Conservation (phyloP, 2,329 filamentous ascomycete genomes). For the Aspergillus sp. region DNA sequence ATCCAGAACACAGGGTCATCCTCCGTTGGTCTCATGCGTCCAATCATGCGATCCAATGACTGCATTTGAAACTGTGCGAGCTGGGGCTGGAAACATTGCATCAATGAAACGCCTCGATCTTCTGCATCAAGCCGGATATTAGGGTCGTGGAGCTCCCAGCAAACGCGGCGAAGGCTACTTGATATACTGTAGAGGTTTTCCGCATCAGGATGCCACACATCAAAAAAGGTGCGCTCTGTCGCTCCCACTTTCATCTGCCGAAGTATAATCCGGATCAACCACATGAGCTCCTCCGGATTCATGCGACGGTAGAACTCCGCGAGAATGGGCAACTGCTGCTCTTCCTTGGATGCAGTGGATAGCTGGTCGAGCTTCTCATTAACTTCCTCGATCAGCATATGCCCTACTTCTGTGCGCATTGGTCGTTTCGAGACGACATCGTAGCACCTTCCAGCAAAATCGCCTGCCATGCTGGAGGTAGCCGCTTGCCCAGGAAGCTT, state of each 20-base stretch:
- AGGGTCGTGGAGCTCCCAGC: slow-evolving; percentile 86
- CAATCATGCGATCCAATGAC: slow-evolving; percentile 76
- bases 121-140: slow-evolving; percentile 71
- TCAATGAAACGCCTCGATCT: slow-evolving; percentile 72
- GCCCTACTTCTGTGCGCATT: slow-evolving; percentile 69
- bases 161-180: slow-evolving; percentile 84
- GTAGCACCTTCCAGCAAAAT: slow-evolving; percentile 87
- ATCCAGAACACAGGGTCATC: slow-evolving; percentile 87
- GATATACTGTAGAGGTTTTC: slow-evolving; percentile 84
- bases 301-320: slow-evolving; percentile 82
- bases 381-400: slow-evolving; percentile 85
- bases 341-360: slow-evolving; percentile 72
- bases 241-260: slow-evolving; percentile 75
- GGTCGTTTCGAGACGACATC: slow-evolving; percentile 83
- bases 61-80: slow-evolving; percentile 89
- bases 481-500: slow-evolving; percentile 74
- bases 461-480: slow-evolving; percentile 70
- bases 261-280: slow-evolving; percentile 91
- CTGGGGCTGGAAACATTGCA: slow-evolving; percentile 97
- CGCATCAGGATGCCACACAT: slow-evolving; percentile 77
- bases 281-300: slow-evolving; percentile 91
- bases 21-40: slow-evolving; percentile 63
- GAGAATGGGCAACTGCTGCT: slow-evolving; percentile 80
- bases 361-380: slow-evolving; percentile 82
- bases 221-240: slow-evolving; percentile 83